These are phyloP conservation scores for Brettanomyces nanus DNA, from an alignment of 805 yeast genomes.

Conservation along the genomic window DNA sequence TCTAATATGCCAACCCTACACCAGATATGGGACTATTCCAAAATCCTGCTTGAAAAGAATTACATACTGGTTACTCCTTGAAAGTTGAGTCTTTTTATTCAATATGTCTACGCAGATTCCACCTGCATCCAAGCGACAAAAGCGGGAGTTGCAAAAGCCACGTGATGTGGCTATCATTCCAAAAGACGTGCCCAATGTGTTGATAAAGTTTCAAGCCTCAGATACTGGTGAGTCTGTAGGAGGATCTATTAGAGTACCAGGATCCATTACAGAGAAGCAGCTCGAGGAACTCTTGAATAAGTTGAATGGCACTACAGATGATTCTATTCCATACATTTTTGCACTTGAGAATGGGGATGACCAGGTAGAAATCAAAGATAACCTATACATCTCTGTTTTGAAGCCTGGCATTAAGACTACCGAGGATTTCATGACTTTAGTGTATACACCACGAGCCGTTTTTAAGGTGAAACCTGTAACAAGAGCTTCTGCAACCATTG, in stretches of 20 bases:
- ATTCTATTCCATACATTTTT: conserved; percentile 86
- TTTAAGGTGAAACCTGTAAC: conserved; percentile 90
- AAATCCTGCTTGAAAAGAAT: no score
- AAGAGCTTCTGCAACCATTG: conserved; percentile 81
- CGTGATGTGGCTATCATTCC: conserved; percentile 71
- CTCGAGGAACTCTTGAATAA: conserved; percentile 83
- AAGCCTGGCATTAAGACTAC: conserved; percentile 84
- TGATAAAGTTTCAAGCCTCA: conserved; percentile 83
- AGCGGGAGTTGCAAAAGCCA: conserved; percentile 72
- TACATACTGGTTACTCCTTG: no score
- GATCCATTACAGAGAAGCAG: conserved; percentile 75
- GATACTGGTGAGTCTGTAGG: conserved; percentile 87
- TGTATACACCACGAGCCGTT: conserved; percentile 90
- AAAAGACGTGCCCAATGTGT: conserved; percentile 73
- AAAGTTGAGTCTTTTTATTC: no score
- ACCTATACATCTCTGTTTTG: conserved; percentile 70
- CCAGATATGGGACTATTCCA: no score
- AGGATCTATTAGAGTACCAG: conserved; percentile 85
- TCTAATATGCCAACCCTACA: no score
- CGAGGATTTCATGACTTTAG: conserved; percentile 85
- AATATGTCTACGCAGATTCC: conserved; percentile 91
- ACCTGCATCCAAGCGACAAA: conserved; percentile 87
- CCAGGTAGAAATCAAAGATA: conserved; percentile 66
- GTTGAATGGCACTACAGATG: conserved; percentile 60
- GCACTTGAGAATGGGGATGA: conserved; percentile 49